Evolutionary conservation across 192 early-diverging fungal species (phyloP).

Genomic region (Coemansia sp.): DNA sequence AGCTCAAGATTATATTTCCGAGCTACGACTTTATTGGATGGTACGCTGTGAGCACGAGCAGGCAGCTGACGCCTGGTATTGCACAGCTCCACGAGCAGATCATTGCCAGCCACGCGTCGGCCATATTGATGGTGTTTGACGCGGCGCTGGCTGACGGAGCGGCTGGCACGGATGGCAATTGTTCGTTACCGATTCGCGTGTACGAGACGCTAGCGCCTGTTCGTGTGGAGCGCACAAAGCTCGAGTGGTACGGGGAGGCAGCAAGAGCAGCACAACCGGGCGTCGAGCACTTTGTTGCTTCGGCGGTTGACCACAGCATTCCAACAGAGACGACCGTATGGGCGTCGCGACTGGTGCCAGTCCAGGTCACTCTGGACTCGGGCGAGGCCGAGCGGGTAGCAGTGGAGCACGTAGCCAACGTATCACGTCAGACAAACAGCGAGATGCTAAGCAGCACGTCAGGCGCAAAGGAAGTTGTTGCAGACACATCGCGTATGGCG

Average conservation of each 20-base stretch:
- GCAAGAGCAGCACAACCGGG: not conserved
- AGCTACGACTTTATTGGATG: slow-evolving; percentile 47
- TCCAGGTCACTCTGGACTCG: slow-evolving; percentile 39
- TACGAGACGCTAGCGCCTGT: slow-evolving; percentile 45
- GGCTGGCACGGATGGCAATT: not conserved
- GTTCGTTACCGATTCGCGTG: slow-evolving; percentile 33
- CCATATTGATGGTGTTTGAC: slow-evolving; percentile 50
- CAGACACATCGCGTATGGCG: slow-evolving; percentile 20
- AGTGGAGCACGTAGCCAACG: slow-evolving; percentile 45
- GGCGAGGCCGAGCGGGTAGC: slow-evolving; percentile 55
- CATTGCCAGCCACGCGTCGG: slow-evolving; percentile 19
- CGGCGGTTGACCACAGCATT: slow-evolving; percentile 1
- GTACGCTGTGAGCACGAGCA: slow-evolving; percentile 36
- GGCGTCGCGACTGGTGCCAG: slow-evolving; percentile 42
- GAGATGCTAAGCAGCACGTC: slow-evolving; percentile 9
- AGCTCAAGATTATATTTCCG: slow-evolving; percentile 45
- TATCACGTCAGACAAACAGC: slow-evolving; percentile 15
- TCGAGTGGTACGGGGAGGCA: slow-evolving; percentile 8
- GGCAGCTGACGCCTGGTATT: slow-evolving; percentile 13
- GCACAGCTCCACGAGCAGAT: slow-evolving; percentile 35
- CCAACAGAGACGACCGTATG: slow-evolving; percentile 13
- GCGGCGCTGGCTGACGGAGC: slow-evolving; percentile 26
- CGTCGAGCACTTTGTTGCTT: slow-evolving; percentile 26
- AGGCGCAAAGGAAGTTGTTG: not conserved
- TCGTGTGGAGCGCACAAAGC: slow-evolving; percentile 17